Evolutionary conservation across 495 filamentous ascomycete species (phyloP), one percentile per base, ranked within the genome.

Genomic region (Aspergillus conjunctus): DNA sequence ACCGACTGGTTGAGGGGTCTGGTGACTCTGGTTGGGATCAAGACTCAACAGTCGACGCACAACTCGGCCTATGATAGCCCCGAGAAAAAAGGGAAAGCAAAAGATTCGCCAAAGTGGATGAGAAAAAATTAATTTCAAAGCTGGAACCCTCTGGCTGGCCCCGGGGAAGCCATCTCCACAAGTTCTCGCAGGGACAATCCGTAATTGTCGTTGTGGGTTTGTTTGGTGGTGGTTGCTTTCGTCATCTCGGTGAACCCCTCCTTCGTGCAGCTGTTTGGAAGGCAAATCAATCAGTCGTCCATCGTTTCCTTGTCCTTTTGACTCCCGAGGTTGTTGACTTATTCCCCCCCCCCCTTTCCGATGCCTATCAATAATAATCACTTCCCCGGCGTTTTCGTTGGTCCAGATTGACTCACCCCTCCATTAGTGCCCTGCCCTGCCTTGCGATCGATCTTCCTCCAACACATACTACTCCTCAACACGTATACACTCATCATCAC

Each of bases 11-110:
- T n/a, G n/a, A n/a, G n/a, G n/a, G n/a, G n/a, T n/a, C n/a, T n/a
- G 26, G 26, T 26, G 26, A 26, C 26, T 22, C n/a, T 31, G 1
- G 54, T 56, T 56, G 54, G 54, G 54, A 22, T 48, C 54, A 56
- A 56, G 41, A 46, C 39, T 48, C 54, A 56, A 56, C 54, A 46
- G 17, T 26, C 26, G 11, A 34, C 0, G 26, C 26, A 5, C 26
- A 26, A 26, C 12, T 56, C 30, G 5, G 39, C 17, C 54, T 22
- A 56, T 39, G 54, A 48, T 48, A 48, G 53, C 7, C 15, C 44
- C 44, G 7, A 20, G 21, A 48, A 11, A 18, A 21, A 41, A 4
- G 8, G 34, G 9, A 14, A 46, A 46, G 43, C 43, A n/a, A n/a
- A n/a, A n/a, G n/a, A n/a, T n/a, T n/a, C 44, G 21, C 44, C 9